These are phyloP conservation scores for Hypomontagnella monticulosa DNA, from an alignment of 495 filamentous ascomycete genomes.

Conservation along the genomic window DNA sequence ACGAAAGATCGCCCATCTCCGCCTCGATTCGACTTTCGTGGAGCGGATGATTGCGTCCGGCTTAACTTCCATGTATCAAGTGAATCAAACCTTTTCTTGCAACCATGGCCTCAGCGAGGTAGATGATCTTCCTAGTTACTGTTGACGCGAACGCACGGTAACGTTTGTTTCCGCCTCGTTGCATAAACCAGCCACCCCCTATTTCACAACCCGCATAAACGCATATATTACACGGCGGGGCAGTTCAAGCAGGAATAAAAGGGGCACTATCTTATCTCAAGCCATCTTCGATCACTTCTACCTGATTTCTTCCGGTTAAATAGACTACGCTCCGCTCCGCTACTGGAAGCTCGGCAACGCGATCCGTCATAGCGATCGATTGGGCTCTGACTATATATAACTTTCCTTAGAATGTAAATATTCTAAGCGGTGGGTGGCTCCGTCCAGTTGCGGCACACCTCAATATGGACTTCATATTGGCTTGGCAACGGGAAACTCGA, in stretches of 20 bases:
- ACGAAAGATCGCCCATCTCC: too few relatives aligned
- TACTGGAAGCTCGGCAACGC: slow-evolving; percentile 8
- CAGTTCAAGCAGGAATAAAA: too few relatives aligned
- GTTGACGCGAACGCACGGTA: too few relatives aligned
- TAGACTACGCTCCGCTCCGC: not conserved
- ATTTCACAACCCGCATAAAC: too few relatives aligned
- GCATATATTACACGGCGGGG: too few relatives aligned
- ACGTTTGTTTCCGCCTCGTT: not conserved
- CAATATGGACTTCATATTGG: slow-evolving; percentile 4
- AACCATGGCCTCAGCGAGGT: too few relatives aligned
- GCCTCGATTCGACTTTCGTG: too few relatives aligned
- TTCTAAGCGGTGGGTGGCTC: not conserved
- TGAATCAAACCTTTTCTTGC: not conserved
- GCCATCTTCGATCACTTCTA: too few relatives aligned
- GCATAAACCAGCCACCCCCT: too few relatives aligned
- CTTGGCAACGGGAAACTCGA: not conserved
- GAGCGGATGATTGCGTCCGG: too few relatives aligned
- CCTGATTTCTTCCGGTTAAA: slow-evolving; percentile 5
- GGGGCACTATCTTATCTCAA: too few relatives aligned
- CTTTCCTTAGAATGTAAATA: not conserved
- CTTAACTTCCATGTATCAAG: slow-evolving; percentile 11
- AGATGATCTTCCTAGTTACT: not conserved
- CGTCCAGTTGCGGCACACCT: not conserved
- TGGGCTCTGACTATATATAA: slow-evolving; percentile 1
- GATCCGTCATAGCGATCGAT: slow-evolving; percentile 18